phyloP scores from a whole-genome alignment of 768 basidiomycete genomes.

The Pleurotus tuber-regium region DNA sequence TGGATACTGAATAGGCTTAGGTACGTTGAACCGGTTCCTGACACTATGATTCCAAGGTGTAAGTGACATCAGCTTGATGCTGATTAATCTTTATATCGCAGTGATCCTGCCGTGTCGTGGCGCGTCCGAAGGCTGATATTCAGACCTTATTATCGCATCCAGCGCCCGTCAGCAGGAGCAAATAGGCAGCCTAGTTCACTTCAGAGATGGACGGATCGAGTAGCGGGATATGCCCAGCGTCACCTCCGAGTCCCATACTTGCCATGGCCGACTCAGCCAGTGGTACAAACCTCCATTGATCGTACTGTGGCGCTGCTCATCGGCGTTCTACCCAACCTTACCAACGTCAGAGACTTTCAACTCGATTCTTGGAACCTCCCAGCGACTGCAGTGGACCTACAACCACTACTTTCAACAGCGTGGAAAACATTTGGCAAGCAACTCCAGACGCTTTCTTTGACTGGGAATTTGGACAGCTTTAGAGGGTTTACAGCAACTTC shows the following conservation, averaged over 20 bases:
- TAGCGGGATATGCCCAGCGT: neutral
- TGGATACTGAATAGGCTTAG: conserved; percentile 6
- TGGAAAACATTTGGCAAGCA: conserved; percentile 39
- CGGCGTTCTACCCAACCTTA: conserved; percentile 28
- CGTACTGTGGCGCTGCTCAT: conserved; percentile 27
- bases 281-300: conserved; percentile 15
- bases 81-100: conserved; percentile 5
- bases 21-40: neutral
- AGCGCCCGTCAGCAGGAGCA: conserved; percentile 8
- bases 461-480: conserved; percentile 35
- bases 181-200: neutral
- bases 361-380: conserved; percentile 39
- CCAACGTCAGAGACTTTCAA: conserved; percentile 31
- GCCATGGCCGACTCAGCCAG: conserved; percentile 8
- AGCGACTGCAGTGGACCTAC: conserved; percentile 23
- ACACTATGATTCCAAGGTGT: neutral
- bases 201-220: neutral
- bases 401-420: conserved; percentile 31
- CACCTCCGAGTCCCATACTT: conserved; percentile 10
- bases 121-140: conserved; percentile 20
- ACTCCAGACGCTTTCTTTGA: conserved; percentile 32
- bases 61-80: neutral
- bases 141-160: conserved; percentile 15
- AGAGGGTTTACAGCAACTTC: conserved; percentile 28
- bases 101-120: conserved; percentile 22